Evolutionary conservation across 257 asterid genomes (phyloP).

Genomic region (Ilex asprella): DNA sequence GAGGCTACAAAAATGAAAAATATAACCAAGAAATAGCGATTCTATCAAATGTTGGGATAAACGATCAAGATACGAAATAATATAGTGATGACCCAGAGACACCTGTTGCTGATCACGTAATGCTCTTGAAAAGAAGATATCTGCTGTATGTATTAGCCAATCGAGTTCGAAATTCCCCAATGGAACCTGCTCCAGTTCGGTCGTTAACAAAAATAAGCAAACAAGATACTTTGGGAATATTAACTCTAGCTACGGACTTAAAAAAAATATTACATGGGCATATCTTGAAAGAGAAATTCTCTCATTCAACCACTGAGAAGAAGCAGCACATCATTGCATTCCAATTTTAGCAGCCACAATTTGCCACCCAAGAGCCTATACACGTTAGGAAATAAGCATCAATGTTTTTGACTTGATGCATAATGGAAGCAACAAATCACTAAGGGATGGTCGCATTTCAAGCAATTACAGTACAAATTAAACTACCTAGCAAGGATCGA

Average conservation of each 20-base stretch:
- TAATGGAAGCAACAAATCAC: constrained; percentile 12
- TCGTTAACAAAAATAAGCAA: constrained; percentile 14
- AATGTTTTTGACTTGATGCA: constrained; percentile 9
- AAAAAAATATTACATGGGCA: constrained; percentile 67
- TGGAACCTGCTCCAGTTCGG: constrained; percentile 63
- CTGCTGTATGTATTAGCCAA: constrained; percentile 89
- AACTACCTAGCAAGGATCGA: too few species aligned
- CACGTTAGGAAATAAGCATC: constrained; percentile 16
- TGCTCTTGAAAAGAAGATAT: constrained; percentile 92
- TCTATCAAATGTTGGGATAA: too few species aligned
- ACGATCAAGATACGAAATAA: too few species aligned
- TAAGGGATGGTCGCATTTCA: constrained; percentile 15
- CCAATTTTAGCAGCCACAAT: constrained; percentile 90
- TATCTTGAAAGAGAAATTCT: constrained; percentile 87
- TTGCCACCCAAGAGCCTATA: constrained; percentile 98
- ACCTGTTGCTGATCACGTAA: constrained; percentile 99
- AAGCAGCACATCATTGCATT: constrained; percentile 75
- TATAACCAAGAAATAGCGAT: too few species aligned
- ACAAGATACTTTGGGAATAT: constrained; percentile 7
- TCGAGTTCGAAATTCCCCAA: constrained; percentile 94
- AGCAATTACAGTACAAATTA: constrained; percentile 10
- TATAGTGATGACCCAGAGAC: not conserved
- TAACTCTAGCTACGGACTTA: constrained; percentile 12
- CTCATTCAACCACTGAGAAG: constrained; percentile 82
- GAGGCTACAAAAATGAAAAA: too few species aligned